Base-by-base conservation (phyloP, 768 basidiomycete species). In the Trichaptum fuscoviolaceum region DNA sequence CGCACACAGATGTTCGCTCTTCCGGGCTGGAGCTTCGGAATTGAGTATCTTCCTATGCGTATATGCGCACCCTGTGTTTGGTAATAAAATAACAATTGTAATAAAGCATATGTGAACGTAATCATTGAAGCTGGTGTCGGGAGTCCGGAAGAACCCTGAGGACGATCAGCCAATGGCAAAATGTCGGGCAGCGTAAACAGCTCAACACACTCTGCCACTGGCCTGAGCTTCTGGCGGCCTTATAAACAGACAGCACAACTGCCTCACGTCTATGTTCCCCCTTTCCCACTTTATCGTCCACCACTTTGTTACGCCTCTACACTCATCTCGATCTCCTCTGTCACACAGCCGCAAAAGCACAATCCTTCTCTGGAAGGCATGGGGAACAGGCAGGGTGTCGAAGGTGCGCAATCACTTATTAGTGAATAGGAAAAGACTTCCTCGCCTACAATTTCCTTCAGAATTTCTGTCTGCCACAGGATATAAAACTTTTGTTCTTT, bases 101-200 rank as follows among this genome's bases (percentile, higher is more conserved):
- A 26, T 26, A 27, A 63, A 1, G 18, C 42, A 61, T 36, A 30
- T n/a, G 34, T 36, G 59, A 59, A 36, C 69, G n/a, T n/a, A n/a
- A n/a, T n/a, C n/a, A n/a, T n/a, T n/a, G n/a, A n/a, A 65, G 18
- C 27, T 85, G 83, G 85, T 86, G 84, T 86, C 86, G 69, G n/a
- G 64, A 61, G 34, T 69, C 15, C 63, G 67, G 10, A 60, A 64
- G 64, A 24, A 57, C 34, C 20, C 25, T 24, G 57, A 65, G 35
- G 65, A 34, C 66, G 17, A 66, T 66, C 27, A 63, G 62, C 69
- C 69, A 70, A 66, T 67, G 59, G 64, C 69, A 66, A 23, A 67
- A 63, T 63, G 27, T 58, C 69, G 67, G 65, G 35, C n/a, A 58
- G 69, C 67, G 18, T 23, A 68, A 68, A 59, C 24, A 23, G 57